Evolutionary conservation across 108 stramenopile species (phyloP), one percentile per base, ranked within the genome.

Genomic region (Asterionellopsis glacialis): DNA sequence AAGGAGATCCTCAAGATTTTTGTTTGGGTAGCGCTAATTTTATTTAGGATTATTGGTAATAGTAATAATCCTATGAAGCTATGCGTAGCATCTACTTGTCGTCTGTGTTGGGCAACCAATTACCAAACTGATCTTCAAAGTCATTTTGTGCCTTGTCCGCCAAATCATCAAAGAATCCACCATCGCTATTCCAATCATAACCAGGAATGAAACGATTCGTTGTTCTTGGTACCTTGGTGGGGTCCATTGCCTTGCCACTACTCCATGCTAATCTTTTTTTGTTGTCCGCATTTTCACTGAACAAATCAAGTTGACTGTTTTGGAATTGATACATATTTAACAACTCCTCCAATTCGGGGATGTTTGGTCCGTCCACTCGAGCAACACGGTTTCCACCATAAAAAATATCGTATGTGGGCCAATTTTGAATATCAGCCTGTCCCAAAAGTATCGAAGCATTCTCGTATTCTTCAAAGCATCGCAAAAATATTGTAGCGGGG

Each of bases 71-170:
- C 33, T 33, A 2, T 33, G 7, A 7, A 5, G 7, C 7, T 7
- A 7, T 33, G 33, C 33, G 33, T 7, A 33, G 7, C 33, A 33
- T 33, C 7, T 33, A 33, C 33, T 73, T 72, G 51, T 83, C 79
- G 14, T 87, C 82, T 25, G 70, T 73, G 27, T 81, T 71, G 0
- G 86, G 86, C 41, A 78, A 28, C 86, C 86, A 87, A 64, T 83
- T 80, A 23, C 65, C 86, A 70, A 65, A 87, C 0, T 43, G 53
- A 15, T 79, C 72, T 62, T 79, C 82, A 61, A 87, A 87, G 45
- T 68, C 71, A 58, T 75, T 42, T 52, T 76, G 67, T 9, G 68
- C 60, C 26, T 81, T 83, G 49, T 79, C 60, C 9, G 59, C 86
- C 48, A 67, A 47, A 12, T 77, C 77, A 49, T 87, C 85, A 61